Base-by-base conservation (phyloP, 805 yeast genomes). In the Lachancea thermotolerans region DNA sequence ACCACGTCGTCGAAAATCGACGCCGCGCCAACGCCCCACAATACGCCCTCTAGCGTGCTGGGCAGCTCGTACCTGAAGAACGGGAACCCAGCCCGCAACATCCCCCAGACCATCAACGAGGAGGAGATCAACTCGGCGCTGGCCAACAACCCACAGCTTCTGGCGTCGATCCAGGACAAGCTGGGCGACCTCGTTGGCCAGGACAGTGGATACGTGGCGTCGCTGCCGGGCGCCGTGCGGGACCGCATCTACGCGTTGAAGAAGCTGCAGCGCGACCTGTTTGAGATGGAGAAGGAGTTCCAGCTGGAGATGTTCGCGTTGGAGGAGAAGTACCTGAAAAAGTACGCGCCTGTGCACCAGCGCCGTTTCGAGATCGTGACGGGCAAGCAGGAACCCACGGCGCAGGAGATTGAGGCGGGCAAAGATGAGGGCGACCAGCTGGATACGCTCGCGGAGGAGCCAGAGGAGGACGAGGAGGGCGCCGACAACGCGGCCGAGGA, bases 21-120 rank as follows among this genome's bases (percentile, higher is more conserved):
- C 51, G 79, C 81, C 58, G 98, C 99, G 6, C 99, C 99, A 37
- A 93, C 99, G 1, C 99, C 99, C 4, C 99, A 93, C 64, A 93
- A 93, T 74, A 93, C 99, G 1, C 99, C 99, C 12, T 86, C 98
- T 3, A 81, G 91, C 31, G 85, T 83, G 32, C 74, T 87, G 35
- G 81, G 79, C 49, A 50, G 46, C 35, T 82, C 90, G 17, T 85
- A 81, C 60, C 70, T 88, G 64, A 79, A 76, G 61, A 71, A 74
- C 45, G 74, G 73, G 41, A 74, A 78, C 54, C 79, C 78, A 17
- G 81, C 82, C 16, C 46, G 73, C 33, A 53, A 65, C 45, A 70
- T 81, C 41, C 80, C 87, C 25, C 67, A 72, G 42, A 87, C 96
- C 37, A 86, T 86, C 59, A 75, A 73, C 52, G 96, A 89, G 62